A percentile compares a stretch with the other conserved stretches of the same genome.
phyloP scores from a whole-genome alignment of 768 basidiomycete species.

The Leccinum obscurum region DNA sequence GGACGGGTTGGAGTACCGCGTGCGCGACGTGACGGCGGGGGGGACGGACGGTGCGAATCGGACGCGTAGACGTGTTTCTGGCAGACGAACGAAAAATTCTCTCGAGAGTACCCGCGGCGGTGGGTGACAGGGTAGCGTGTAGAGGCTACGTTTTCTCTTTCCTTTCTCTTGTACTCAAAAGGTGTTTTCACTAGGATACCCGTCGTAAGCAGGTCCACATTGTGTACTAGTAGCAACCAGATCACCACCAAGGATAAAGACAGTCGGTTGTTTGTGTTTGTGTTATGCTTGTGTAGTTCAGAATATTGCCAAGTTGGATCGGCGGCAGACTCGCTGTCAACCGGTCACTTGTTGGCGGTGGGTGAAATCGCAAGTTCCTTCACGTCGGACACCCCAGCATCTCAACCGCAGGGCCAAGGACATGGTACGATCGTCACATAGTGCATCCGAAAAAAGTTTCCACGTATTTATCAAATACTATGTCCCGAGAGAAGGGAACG shows the following conservation, averaged over 20 bases:
- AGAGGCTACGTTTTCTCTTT: background rate
- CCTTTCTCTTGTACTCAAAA: background rate
- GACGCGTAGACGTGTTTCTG: background rate
- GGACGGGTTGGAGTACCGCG: conserved; percentile 12
- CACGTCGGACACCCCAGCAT: no score
- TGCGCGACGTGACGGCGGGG: conserved; percentile 10
- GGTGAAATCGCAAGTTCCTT: no score
- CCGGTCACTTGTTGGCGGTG: no score
- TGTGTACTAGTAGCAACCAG: background rate
- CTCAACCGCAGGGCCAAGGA: no score
- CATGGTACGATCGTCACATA: no score
- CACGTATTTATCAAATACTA: background rate
- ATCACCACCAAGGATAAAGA: background rate
- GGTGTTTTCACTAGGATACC: background rate
- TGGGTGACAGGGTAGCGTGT: background rate
- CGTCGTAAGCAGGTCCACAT: background rate
- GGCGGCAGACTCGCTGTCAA: no score
- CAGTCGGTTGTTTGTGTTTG: no score
- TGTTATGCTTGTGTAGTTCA: background rate
- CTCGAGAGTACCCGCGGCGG: conserved; percentile 4
- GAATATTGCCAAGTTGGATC: background rate
- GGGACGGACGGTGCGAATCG: background rate
- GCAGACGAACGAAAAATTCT: conserved; percentile 20
- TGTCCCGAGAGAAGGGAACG: no score
- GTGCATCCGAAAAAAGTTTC: no score